A percentile compares a stretch with the other conserved stretches of the same genome.
phyloP scores from a whole-genome alignment of 768 basidiomycete genomes.

The Calocybe cyanea region DNA sequence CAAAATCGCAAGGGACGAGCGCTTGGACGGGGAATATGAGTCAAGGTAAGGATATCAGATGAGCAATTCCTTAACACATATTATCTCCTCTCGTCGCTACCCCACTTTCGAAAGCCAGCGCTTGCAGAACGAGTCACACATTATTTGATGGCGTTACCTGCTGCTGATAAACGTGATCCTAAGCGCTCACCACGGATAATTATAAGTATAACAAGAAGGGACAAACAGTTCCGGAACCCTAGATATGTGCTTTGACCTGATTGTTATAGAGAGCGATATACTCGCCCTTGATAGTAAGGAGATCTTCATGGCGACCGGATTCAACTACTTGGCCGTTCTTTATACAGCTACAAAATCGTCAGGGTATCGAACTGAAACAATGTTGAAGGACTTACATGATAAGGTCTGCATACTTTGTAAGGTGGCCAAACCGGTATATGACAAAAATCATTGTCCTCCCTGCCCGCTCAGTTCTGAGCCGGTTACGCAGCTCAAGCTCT shows the following conservation, averaged over 20 bases:
- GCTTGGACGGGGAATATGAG: no score
- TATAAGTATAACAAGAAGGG: background rate
- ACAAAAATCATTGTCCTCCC: constrained; percentile 39
- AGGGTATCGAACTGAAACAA: background rate
- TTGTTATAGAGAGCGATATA: constrained; percentile 29
- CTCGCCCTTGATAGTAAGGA: constrained; percentile 27
- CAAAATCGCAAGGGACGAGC: no score
- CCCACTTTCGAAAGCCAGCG: no score
- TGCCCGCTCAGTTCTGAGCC: constrained; percentile 23
- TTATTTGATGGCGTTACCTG: no score
- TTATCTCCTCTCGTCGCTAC: no score
- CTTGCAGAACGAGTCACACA: no score
- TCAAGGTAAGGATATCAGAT: no score
- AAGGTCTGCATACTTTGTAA: constrained; percentile 32
- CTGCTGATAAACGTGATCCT: no score
- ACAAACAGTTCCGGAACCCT: background rate
- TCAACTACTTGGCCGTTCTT: constrained; percentile 29
- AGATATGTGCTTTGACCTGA: constrained; percentile 29
- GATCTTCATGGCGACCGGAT: constrained; percentile 27
- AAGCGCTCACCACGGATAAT: no score
- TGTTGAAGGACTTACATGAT: constrained; percentile 25
- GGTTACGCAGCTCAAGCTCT: constrained; percentile 34
- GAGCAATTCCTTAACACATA: no score
- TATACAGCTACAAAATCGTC: constrained; percentile 24
- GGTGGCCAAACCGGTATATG: constrained; percentile 33